Conservation (phyloP, 352 stramenopile genomes). For the Pythium brachiatum region DNA sequence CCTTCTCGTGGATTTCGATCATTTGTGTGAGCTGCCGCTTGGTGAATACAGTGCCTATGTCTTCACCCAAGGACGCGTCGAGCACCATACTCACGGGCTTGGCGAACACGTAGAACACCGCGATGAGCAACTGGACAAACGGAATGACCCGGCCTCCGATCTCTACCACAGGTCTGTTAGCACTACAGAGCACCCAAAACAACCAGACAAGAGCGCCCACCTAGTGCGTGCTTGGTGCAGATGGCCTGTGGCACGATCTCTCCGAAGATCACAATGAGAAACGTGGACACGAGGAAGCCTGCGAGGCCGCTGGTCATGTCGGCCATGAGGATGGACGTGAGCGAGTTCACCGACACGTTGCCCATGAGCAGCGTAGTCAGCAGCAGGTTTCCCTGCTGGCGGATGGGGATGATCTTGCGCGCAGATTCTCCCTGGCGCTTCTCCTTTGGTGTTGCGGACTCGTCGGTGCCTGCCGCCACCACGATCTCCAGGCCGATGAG, state of each 20-base stretch:
- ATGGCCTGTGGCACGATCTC: conserved; percentile 89
- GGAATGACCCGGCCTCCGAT: conserved; percentile 79
- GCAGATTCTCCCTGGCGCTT: conserved; percentile 54
- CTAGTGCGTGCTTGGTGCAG: conserved; percentile 88
- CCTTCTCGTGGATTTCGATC: conserved; percentile 95
- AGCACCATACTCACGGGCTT: conserved; percentile 93
- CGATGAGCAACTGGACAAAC: conserved; percentile 92
- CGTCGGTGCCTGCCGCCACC: conserved; percentile 88
- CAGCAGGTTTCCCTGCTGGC: conserved; percentile 94
- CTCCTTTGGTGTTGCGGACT: conserved; percentile 63
- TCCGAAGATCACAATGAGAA: conserved; percentile 94
- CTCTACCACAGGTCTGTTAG: conserved; percentile 29
- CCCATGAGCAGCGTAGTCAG: conserved; percentile 95
- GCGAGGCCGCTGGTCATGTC: conserved; percentile 68
- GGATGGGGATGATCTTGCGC: conserved; percentile 86
- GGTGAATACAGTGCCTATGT: conserved; percentile 96
- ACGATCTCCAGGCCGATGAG: conserved; percentile 97
- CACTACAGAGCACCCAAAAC: background rate
- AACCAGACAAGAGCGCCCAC: conserved; percentile 33
- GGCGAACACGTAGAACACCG: conserved; percentile 92
- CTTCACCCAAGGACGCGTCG: conserved; percentile 90
- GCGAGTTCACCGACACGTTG: conserved; percentile 96
- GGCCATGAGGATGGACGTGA: conserved; percentile 95
- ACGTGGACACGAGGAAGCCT: conserved; percentile 92
- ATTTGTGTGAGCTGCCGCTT: conserved; percentile 93